These are phyloP conservation scores for Colletotrichum cuscutae DNA, from an alignment of 2,329 filamentous ascomycete species.

Conservation along the genomic window DNA sequence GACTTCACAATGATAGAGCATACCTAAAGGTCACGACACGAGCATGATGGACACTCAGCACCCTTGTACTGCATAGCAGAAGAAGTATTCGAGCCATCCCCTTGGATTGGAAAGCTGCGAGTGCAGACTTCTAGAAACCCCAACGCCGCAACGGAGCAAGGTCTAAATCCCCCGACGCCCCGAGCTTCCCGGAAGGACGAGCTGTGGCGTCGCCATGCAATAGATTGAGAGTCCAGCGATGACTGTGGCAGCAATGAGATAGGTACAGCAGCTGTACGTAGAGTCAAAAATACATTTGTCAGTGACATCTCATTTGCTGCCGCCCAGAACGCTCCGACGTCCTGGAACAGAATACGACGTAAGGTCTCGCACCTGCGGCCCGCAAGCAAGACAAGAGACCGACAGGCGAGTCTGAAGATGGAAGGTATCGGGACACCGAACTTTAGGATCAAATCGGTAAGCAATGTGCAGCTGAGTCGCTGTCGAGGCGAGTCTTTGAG, in stretches of 20 bases:
- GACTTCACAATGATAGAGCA: neutral
- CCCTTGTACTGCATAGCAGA: neutral
- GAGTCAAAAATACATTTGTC: neutral
- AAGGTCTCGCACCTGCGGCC: neutral
- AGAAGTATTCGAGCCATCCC: neutral
- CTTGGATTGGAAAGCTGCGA: neutral
- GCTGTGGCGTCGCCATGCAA: neutral
- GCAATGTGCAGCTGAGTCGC: neutral
- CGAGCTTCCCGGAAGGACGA: constrained; percentile 8
- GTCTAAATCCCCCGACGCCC: neutral
- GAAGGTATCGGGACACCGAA: neutral
- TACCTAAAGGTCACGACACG: neutral
- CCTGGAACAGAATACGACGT: neutral
- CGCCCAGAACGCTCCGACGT: neutral
- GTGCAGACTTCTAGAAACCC: neutral
- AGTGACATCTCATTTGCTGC: neutral
- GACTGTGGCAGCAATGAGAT: neutral
- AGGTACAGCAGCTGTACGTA: neutral
- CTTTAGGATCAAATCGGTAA: neutral
- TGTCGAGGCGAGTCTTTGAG: neutral
- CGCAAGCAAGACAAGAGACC: neutral
- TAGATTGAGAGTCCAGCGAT: neutral
- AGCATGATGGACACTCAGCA: neutral
- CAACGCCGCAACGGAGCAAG: neutral
- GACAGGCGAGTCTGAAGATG: neutral